Evolutionary conservation across 352 stramenopile species (phyloP), one percentile per base, ranked within the genome.

Genomic region (Phytophthora pisi): DNA sequence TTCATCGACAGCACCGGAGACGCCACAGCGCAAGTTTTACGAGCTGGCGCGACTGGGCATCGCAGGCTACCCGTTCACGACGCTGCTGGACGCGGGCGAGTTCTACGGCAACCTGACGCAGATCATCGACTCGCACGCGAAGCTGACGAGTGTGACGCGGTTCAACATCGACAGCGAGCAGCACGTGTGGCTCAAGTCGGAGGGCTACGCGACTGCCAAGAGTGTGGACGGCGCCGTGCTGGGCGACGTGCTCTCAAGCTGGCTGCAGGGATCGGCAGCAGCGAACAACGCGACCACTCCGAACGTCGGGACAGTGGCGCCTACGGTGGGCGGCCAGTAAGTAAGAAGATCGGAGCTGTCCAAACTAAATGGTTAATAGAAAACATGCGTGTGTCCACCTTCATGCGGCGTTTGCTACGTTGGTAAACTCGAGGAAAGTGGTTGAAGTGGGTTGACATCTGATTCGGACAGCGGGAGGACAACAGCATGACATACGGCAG

Each of bases 1-100:
- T 84, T 81, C 60, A 74, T 83, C 43, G 66, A 85, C 57, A 84
- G 77, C 49, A 85, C 63, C 50, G 75, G 49, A 11, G 80, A 88
- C 68, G 57, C 55, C 26, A 83, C 80, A 86, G 64, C 79, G 79
- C 42, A 68, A 68, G 16, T 86, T 81, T 65, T 84, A 83, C 66
- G 67, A 82, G 56, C 38, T 84, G n/a, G 59, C 81, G 18, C 49
- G 61, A 1, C 45, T 81, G 15, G 77, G 77, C 8, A 73, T 88
- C n/a, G 49, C 74, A 8, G 61, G 64, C 1, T 88, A 75, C 47
- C 77, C 75, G 28, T 88, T 88, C 66, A 57, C 59, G 8, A 68
- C 72, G 9, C 45, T 77, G 40, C 63, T 85, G 36, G 72, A 67
- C 23, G 53, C 51, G 13, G 61, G 63, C 1, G 55, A 80, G 51